A percentile compares a stretch with the other conserved stretches of the same genome.
Evolutionary conservation across 805 yeast genomes (phyloP).

Genomic region (Kluyveromyces aestuarii): DNA sequence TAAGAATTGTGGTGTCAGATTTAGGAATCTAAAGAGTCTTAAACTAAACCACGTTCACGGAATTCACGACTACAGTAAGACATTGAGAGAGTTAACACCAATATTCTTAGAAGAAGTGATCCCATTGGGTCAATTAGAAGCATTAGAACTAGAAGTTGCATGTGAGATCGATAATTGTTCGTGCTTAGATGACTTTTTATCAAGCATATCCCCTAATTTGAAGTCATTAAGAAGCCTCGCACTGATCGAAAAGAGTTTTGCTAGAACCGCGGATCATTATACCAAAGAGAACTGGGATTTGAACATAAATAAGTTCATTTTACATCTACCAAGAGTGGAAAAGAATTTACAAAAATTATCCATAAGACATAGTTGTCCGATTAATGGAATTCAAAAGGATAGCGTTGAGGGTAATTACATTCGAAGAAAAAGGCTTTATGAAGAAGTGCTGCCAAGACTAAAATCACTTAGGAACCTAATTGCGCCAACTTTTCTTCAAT

Average conservation of each 20-base stretch:
- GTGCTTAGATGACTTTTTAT: conserved; percentile 38
- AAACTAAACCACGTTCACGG: conserved; percentile 40
- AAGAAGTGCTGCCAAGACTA: conserved; percentile 38
- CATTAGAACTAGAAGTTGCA: conserved; percentile 45
- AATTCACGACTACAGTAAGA: conserved; percentile 32
- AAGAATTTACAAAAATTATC: conserved; percentile 33
- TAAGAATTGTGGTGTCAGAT: conserved; percentile 7
- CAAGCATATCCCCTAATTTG: conserved; percentile 29
- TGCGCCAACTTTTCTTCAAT: conserved; percentile 51
- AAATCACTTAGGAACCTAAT: conserved; percentile 35
- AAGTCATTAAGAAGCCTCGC: conserved; percentile 17
- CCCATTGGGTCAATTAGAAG: conserved; percentile 25
- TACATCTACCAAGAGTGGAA: conserved; percentile 26
- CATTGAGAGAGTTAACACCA: conserved; percentile 24
- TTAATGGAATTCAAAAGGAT: conserved; percentile 47
- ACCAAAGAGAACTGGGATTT: conserved; percentile 50
- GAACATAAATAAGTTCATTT: conserved; percentile 34
- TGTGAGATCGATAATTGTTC: conserved; percentile 40
- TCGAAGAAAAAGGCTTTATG: conserved; percentile 47
- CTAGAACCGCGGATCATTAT: conserved; percentile 32
- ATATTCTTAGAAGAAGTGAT: conserved; percentile 25
- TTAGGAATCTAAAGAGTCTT: conserved; percentile 24
- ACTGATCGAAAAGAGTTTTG: conserved; percentile 29
- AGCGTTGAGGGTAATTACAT: conserved; percentile 69
- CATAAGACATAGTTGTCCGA: conserved; percentile 51